These are phyloP conservation scores for Pseudocercospora fuligena DNA, from an alignment of 2,329 filamentous ascomycete species.

Conservation along the genomic window DNA sequence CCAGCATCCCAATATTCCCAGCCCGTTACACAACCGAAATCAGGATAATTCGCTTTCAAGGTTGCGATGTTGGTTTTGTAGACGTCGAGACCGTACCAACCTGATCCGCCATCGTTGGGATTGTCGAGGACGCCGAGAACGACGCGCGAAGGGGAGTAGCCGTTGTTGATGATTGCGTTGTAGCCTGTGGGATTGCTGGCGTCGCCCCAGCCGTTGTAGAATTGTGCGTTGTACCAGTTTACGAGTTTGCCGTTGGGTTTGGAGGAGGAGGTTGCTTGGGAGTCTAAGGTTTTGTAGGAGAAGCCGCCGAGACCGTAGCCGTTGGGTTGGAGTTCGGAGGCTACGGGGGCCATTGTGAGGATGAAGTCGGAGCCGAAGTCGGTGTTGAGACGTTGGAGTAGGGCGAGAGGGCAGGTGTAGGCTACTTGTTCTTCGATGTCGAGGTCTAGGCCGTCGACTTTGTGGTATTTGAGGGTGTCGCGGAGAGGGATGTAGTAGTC, in stretches of 20 bases:
- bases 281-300: slow-evolving; percentile 31
- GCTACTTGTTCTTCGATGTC: slow-evolving; percentile 39
- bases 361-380: slow-evolving; percentile 39
- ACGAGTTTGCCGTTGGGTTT: slow-evolving; percentile 37
- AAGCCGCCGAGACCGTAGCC: slow-evolving; percentile 34
- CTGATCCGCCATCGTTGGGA: slow-evolving; percentile 34
- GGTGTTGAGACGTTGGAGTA: slow-evolving; percentile 34
- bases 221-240: slow-evolving; percentile 39
- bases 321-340: slow-evolving; percentile 30
- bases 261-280: slow-evolving; percentile 26
- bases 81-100: slow-evolving; percentile 30
- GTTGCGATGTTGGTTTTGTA: slow-evolving; percentile 30
- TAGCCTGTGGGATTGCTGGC: slow-evolving; percentile 32
- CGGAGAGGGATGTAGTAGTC: slow-evolving; percentile 36
- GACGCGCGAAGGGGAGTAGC: slow-evolving; percentile 32
- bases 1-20: slow-evolving; percentile 41
- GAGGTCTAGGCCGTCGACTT: slow-evolving; percentile 38
- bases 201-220: slow-evolving; percentile 40
- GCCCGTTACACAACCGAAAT: slow-evolving; percentile 35
- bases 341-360: slow-evolving; percentile 41
- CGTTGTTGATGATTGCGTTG: slow-evolving; percentile 34
- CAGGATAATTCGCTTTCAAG: slow-evolving; percentile 30
- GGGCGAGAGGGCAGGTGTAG: slow-evolving; percentile 32
- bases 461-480: slow-evolving; percentile 33
- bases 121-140: slow-evolving; percentile 36